Evolutionary conservation across 441 rosid species (phyloP).

Genomic region (Metrosideros polymorpha): DNA sequence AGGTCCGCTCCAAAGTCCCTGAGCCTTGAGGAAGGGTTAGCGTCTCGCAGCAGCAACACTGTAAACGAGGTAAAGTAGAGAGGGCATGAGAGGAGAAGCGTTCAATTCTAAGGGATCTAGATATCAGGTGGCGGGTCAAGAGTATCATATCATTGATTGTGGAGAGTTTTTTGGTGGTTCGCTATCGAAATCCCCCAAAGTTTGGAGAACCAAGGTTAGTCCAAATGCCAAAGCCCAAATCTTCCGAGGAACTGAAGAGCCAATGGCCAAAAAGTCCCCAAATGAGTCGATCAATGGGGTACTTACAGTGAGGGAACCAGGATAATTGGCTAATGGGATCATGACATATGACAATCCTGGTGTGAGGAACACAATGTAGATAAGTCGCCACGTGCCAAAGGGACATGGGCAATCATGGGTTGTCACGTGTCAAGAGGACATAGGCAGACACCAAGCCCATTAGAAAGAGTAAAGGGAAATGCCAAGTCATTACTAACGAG

Average conservation of each 20-base stretch:
- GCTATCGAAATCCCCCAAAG: not conserved
- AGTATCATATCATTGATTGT: not conserved
- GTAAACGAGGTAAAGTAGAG: not conserved
- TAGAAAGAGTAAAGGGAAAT: not conserved
- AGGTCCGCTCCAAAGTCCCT: not conserved
- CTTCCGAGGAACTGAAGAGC: not conserved
- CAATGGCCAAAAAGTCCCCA: not conserved
- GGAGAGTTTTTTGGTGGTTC: not conserved
- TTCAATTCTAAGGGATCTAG: not conserved
- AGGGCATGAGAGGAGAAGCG: not conserved
- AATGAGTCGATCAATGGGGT: not conserved
- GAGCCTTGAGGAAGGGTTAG: not conserved
- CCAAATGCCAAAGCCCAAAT: not conserved
- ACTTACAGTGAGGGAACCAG: not conserved
- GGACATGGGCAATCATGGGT: not conserved
- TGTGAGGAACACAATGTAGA: not conserved
- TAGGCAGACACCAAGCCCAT: not conserved
- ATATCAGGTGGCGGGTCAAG: not conserved
- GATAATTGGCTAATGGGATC: not conserved
- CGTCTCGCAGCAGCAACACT: not conserved
- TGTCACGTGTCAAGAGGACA: not conserved
- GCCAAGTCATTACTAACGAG: rapidly evolving
- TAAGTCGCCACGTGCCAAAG: not conserved
- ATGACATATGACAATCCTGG: not conserved
- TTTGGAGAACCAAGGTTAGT: not conserved